A percentile compares a stretch with the other conserved stretches of the same genome.
These are phyloP conservation scores for Starmerella roubikii DNA, from an alignment of 805 yeast genomes.

Conservation along the genomic window DNA sequence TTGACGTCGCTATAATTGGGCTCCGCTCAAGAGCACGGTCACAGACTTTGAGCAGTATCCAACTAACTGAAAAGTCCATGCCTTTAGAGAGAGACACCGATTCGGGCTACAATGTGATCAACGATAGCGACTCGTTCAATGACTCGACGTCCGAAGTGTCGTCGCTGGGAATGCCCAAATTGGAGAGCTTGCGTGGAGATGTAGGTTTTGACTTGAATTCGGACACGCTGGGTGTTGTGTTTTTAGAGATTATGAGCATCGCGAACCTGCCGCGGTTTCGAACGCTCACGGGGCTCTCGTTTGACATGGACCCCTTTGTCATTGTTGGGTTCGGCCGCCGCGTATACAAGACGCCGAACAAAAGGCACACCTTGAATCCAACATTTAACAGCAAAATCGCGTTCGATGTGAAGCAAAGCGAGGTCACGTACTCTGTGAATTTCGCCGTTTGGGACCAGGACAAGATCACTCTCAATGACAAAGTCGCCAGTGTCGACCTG, in stretches of 20 bases:
- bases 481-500: constrained; percentile 54
- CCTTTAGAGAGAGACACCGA: background rate
- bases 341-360: constrained; percentile 74
- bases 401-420: constrained; percentile 59
- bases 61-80: background rate
- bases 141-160: constrained; percentile 1
- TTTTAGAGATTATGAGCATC: constrained; percentile 62
- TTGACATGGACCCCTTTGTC: constrained; percentile 94
- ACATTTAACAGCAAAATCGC: constrained; percentile 67
- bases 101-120: background rate
- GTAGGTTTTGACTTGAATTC: constrained; percentile 18
- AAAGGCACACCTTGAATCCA: constrained; percentile 71
- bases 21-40: background rate
- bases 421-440: constrained; percentile 48
- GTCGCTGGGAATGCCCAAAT: constrained; percentile 11
- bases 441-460: constrained; percentile 78
- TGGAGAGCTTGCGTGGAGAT: background rate
- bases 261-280: constrained; percentile 65
- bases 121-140: background rate
- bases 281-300: constrained; percentile 58
- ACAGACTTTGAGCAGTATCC: too few species aligned
- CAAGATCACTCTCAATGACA: constrained; percentile 66
- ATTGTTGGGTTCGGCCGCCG: constrained; percentile 81
- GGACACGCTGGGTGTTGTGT: constrained; percentile 48
- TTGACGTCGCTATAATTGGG: constrained; percentile 11